These are phyloP conservation scores for Heliosperma pusillum DNA, from an alignment of 148 eudicot species.

Conservation along the genomic window DNA sequence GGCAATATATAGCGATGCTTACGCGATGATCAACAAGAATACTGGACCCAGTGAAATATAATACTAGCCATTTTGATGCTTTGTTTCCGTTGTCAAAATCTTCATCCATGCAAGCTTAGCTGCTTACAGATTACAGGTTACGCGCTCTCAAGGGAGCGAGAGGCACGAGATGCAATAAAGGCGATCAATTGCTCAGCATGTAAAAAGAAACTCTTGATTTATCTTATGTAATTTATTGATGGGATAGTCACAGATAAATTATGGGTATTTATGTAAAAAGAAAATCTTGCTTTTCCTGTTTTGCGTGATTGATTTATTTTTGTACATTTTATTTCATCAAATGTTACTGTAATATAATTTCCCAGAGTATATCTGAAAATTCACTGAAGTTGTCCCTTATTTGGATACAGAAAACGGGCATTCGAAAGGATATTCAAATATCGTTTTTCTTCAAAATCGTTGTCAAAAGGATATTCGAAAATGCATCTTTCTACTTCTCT, in stretches of 20 bases:
- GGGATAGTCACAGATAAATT: background rate
- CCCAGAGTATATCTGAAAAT: background rate
- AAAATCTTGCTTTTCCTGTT: background rate
- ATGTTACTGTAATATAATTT: background rate
- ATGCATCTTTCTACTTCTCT: background rate
- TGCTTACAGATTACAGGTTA: conserved; percentile 1
- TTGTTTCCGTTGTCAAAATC: no score
- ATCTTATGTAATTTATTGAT: conserved; percentile 11
- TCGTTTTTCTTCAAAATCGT: no score
- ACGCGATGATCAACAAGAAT: conserved; percentile 49
- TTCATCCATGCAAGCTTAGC: conserved; percentile 2
- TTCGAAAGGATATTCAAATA: no score
- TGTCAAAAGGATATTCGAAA: no score
- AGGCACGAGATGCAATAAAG: conserved; percentile 9
- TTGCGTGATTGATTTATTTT: no score
- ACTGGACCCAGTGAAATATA: conserved; percentile 25
- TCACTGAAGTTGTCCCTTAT: background rate
- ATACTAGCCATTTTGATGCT: background rate
- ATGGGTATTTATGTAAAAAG: background rate
- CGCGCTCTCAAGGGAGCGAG: background rate
- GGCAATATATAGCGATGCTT: conserved; percentile 72
- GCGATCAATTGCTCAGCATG: background rate
- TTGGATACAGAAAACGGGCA: no score
- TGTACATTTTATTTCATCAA: background rate
- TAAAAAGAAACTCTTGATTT: conserved; percentile 4